These are phyloP conservation scores for Peniophora sp. DNA, from an alignment of 1,284 basidiomycete genomes.

Conservation along the genomic window DNA sequence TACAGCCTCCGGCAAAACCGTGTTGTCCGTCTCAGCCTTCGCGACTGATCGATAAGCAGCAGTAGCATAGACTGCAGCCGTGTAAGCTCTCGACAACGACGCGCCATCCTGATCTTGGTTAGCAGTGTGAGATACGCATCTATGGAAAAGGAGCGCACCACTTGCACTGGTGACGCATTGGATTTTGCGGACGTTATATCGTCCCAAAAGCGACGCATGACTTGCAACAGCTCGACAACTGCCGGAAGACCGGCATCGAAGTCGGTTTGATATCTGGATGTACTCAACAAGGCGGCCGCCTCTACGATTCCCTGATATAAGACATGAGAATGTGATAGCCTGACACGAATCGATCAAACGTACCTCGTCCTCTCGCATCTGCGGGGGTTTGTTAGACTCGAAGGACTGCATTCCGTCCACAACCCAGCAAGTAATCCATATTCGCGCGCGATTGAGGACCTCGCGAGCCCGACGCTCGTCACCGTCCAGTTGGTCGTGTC, in stretches of 20 bases:
- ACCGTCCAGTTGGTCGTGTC: constrained; percentile 19
- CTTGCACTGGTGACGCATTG: not conserved
- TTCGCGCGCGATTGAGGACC: constrained; percentile 35
- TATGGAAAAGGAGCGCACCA: not conserved
- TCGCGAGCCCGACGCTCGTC: constrained; percentile 34
- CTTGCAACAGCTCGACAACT: constrained; percentile 22
- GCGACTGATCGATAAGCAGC: constrained; percentile 9
- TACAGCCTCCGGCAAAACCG: not conserved
- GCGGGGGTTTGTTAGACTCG: constrained; percentile 38
- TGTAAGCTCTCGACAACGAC: not conserved
- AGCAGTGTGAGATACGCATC: constrained; percentile 8
- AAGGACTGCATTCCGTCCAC: constrained; percentile 34
- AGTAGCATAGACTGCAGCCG: not conserved
- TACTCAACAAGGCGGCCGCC: constrained; percentile 14
- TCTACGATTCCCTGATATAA: constrained; percentile 18
- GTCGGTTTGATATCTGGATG: constrained; percentile 19
- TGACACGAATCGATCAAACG: constrained; percentile 1
- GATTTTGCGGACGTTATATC: constrained; percentile 3
- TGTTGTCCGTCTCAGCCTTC: not conserved
- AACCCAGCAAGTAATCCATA: constrained; percentile 39
- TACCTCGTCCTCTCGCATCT: constrained; percentile 34
- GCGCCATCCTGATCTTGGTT: not conserved
- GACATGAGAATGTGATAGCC: constrained; percentile 13
- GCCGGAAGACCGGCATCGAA: constrained; percentile 21
- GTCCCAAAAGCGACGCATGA: constrained; percentile 22